Evolutionary conservation across 176 grass and related monocot genomes (phyloP), one percentile per base, ranked within the genome.

Genomic region (Chloris gayana): DNA sequence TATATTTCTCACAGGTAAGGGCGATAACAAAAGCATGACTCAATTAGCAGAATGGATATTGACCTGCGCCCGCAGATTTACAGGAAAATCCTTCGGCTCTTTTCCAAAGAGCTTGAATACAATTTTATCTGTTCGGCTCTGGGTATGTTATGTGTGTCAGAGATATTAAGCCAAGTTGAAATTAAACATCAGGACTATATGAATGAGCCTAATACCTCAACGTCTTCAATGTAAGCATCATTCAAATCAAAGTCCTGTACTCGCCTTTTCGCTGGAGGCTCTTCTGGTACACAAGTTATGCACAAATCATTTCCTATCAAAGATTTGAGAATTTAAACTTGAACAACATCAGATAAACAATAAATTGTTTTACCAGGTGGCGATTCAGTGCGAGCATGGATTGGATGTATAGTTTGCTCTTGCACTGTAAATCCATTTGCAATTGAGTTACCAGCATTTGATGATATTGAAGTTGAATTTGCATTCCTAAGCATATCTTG

Each of bases 101-200:
- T 98, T 98, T 18, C 92, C 95, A 79, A 98, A 98, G 30, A 98
- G 89, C 57, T 98, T 98, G 61, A 98, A 98, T 37, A 93, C 79
- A 45, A 98, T 92, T 82, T 85, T 94, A 89, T 92, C 95, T 60
- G 95, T 98, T 70, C 90, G 92, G 42, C 83, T 81, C 92, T 94
- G 89, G 61, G 83, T 85, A 72, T 76, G 62, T 67, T 54, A 72
- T 50, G 18, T n/a, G 80, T 14, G 22, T 77, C 53, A 69, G 64
- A 63, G 35, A 19, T 47, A 73, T 33, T 22, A n/a, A 82, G 75
- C 31, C 75, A 74, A 78, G 6, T 71, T 25, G 0, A 46, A 76
- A 71, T 60, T 60, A 77, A 44, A 82, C 17, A 82, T 47, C 14
- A 85, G 83, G 54, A 74, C 70, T 14, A 78, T 11, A 54, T 57